Percentiles rank a stretch among this genome's conserved stretches.
These are phyloP conservation scores for Geotrichum aggregatum DNA, from an alignment of 1,139 yeast species.

Conservation along the genomic window DNA sequence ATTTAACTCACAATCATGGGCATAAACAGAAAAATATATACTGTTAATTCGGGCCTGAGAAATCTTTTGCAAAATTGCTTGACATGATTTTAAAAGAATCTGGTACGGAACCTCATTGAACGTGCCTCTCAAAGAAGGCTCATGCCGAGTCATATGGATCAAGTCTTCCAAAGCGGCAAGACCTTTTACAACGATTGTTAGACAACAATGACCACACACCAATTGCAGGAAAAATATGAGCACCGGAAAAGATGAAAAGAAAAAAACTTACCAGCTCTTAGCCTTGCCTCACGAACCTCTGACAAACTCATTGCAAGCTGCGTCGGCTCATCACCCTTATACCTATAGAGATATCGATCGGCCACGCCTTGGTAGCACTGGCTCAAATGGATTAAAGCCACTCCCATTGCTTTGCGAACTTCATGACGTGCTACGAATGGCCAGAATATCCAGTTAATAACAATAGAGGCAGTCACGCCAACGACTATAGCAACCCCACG, in stretches of 20 bases:
- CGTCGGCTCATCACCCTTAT: constrained; percentile 46
- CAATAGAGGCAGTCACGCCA: constrained; percentile 41
- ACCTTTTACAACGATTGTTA: constrained; percentile 10
- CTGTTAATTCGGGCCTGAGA: constrained; percentile 50
- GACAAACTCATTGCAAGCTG: constrained; percentile 44
- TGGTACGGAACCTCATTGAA: constrained; percentile 31
- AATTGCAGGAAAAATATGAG: no score
- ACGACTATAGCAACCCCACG: constrained; percentile 42
- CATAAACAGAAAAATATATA: constrained; percentile 46
- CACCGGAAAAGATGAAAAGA: background rate
- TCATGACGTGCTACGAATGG: constrained; percentile 48
- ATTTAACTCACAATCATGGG: constrained; percentile 23
- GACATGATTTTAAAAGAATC: constrained; percentile 41
- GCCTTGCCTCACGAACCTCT: constrained; percentile 47
- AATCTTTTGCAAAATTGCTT: constrained; percentile 42
- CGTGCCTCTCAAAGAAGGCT: constrained; percentile 36
- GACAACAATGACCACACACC: no score
- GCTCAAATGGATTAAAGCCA: constrained; percentile 42
- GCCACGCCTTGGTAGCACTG: constrained; percentile 48
- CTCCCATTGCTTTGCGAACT: constrained; percentile 42
- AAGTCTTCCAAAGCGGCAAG: constrained; percentile 42
- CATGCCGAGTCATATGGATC: constrained; percentile 40
- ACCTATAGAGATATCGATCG: constrained; percentile 48
- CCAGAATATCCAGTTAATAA: constrained; percentile 48
- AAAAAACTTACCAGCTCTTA: constrained; percentile 39